phyloP scores from a whole-genome alignment of 192 early-diverging fungal genomes.

The Spinellus fusiger region DNA sequence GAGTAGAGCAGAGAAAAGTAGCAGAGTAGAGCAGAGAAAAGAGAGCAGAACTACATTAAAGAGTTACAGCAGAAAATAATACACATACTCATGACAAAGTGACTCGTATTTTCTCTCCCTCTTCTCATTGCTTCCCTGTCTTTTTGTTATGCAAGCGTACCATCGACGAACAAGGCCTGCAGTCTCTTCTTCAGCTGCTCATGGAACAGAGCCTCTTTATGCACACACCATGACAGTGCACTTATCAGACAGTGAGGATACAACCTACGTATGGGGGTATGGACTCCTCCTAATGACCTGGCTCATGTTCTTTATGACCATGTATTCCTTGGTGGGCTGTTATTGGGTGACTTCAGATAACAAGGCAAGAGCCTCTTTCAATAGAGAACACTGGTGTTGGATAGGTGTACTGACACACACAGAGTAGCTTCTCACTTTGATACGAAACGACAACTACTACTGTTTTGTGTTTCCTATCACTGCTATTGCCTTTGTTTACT shows the following conservation, averaged over 20 bases:
- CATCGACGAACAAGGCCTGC: conserved; percentile 17
- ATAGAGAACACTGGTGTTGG: neutral
- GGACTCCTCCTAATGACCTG: conserved; percentile 52
- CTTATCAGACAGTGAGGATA: conserved; percentile 57
- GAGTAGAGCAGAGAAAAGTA: too few relatives aligned
- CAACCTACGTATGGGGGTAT: conserved; percentile 64
- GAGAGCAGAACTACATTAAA: too few relatives aligned
- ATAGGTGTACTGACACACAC: neutral
- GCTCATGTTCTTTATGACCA: conserved; percentile 50
- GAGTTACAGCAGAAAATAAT: too few relatives aligned
- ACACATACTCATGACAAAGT: neutral
- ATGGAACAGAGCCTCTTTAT: conserved; percentile 14
- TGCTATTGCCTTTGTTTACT: conserved; percentile 64
- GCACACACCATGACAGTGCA: conserved; percentile 49
- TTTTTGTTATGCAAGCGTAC: neutral
- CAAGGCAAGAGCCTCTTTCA: conserved; percentile 39
- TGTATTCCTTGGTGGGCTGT: conserved; percentile 62
- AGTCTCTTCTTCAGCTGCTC: neutral
- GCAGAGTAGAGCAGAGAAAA: too few relatives aligned
- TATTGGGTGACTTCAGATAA: conserved; percentile 70
- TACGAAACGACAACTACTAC: conserved; percentile 77
- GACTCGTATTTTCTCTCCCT: neutral
- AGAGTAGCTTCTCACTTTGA: conserved; percentile 53
- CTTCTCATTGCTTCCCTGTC: neutral
- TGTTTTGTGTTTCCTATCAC: conserved; percentile 78